These are phyloP conservation scores for Podospora bellae-mahoneyi DNA, from an alignment of 495 filamentous ascomycete genomes.

Conservation along the genomic window DNA sequence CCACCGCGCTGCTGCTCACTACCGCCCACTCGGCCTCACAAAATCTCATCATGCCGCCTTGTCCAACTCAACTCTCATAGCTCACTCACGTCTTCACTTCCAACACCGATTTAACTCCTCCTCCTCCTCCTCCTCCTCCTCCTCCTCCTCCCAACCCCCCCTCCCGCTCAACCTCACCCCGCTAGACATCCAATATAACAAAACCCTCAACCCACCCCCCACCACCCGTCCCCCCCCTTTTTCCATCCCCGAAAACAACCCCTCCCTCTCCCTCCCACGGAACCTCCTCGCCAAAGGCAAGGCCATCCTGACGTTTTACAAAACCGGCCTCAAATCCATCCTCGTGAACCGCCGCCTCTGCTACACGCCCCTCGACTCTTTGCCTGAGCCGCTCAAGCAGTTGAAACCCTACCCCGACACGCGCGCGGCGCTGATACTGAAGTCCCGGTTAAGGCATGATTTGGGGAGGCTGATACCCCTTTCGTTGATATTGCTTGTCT, in stretches of 20 bases:
- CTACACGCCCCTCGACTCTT: conserved; percentile 20
- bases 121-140: not conserved
- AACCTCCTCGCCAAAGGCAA: conserved; percentile 53
- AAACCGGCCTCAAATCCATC: conserved; percentile 71
- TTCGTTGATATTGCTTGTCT: conserved; percentile 64
- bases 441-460: conserved; percentile 54
- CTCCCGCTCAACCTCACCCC: conserved; percentile 8
- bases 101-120: not conserved
- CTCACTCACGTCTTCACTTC: not conserved
- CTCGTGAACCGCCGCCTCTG: conserved; percentile 46
- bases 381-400: conserved; percentile 16
- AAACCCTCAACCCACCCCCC: conserved; percentile 54
- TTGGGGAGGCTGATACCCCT: conserved; percentile 72
- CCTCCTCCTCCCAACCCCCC: not conserved
- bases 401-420: conserved; percentile 13
- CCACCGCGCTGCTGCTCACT: not conserved
- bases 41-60: not conserved
- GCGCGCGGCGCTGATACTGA: conserved; percentile 32
- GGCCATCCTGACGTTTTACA: conserved; percentile 77
- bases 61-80: not conserved
- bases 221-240: conserved; percentile 59
- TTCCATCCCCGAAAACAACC: conserved; percentile 42
- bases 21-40: not conserved
- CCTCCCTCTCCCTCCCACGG: conserved; percentile 33
- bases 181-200: conserved; percentile 3